Evolutionary conservation across 371 early-diverging fungal genomes (phyloP).

Genomic region (Cokeromyces recurvatus): DNA sequence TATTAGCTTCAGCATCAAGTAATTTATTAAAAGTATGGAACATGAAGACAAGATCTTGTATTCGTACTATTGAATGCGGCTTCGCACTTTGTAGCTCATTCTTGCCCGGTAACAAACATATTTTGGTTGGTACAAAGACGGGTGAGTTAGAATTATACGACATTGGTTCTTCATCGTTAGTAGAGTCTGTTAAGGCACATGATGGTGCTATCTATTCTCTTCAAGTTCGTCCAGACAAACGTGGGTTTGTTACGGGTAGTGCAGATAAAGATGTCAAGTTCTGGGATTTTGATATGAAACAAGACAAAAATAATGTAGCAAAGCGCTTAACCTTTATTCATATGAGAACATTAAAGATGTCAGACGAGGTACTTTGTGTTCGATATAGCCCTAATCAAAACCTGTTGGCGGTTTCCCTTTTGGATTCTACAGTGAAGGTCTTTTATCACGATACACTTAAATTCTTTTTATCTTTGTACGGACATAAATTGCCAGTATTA

Average conservation of each 20-base stretch:
- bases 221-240: slow-evolving; percentile 81
- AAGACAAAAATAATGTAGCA: slow-evolving; percentile 22
- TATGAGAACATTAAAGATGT: slow-evolving; percentile 87
- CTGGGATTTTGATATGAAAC: slow-evolving; percentile 83
- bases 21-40: slow-evolving; percentile 88
- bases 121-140: slow-evolving; percentile 87
- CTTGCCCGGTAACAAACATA: slow-evolving; percentile 85
- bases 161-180: slow-evolving; percentile 70
- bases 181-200: slow-evolving; percentile 87
- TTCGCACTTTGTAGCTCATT: slow-evolving; percentile 84
- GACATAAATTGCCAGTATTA: slow-evolving; percentile 91
- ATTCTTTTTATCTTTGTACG: slow-evolving; percentile 93
- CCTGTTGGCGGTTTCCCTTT: slow-evolving; percentile 83
- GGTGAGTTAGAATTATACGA: slow-evolving; percentile 89
- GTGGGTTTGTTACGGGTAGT: slow-evolving; percentile 88
- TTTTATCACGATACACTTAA: slow-evolving; percentile 94
- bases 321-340: slow-evolving; percentile 77
- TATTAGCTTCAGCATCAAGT: slow-evolving; percentile 80
- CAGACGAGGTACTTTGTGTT: slow-evolving; percentile 89
- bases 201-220: slow-evolving; percentile 85
- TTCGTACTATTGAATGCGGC: slow-evolving; percentile 85
- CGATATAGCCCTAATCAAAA: slow-evolving; percentile 81
- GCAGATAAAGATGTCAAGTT: slow-evolving; percentile 96
- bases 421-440: slow-evolving; percentile 95
- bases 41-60: slow-evolving; percentile 69